phyloP scores from a whole-genome alignment of 2,329 filamentous ascomycete species.

The Capronia epimyces region DNA sequence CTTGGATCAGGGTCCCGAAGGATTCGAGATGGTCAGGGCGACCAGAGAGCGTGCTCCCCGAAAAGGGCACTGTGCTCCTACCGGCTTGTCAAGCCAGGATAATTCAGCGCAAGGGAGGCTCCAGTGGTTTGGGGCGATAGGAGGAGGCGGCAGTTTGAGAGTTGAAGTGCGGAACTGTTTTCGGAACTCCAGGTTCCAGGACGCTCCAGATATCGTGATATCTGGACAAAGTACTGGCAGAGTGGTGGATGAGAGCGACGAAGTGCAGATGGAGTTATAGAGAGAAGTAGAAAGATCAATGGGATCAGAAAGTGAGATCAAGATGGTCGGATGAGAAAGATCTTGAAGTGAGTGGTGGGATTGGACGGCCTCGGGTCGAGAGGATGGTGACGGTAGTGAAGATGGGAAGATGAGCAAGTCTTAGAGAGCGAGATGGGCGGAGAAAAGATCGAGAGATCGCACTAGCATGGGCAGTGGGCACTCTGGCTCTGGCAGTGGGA shows the following conservation, averaged over 20 bases:
- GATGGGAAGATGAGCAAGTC: slow-evolving; percentile 27
- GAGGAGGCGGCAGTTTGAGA: neutral
- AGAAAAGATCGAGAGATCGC: slow-evolving; percentile 30
- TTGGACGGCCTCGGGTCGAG: slow-evolving; percentile 20
- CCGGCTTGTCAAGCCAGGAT: no score
- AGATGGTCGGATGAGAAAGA: neutral
- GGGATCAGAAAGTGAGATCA: neutral
- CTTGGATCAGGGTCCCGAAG: slow-evolving; percentile 11
- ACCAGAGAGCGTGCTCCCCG: neutral
- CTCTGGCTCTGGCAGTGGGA: neutral
- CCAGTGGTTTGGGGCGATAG: neutral
- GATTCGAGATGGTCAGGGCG: slow-evolving; percentile 6
- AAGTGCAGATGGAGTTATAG: neutral
- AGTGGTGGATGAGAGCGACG: neutral
- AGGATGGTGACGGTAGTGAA: slow-evolving; percentile 20
- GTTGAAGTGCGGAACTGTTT: neutral
- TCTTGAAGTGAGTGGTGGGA: slow-evolving; percentile 2
- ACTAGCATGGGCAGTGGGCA: slow-evolving; percentile 18
- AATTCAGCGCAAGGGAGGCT: no score
- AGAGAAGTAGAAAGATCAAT: neutral
- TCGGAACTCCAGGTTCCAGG: neutral
- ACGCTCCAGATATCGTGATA: neutral
- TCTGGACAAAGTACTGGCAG: neutral
- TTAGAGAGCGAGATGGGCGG: slow-evolving; percentile 29
- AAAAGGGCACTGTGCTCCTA: no score